phyloP scores from a whole-genome alignment of 495 filamentous ascomycete genomes.

The Xylaria nigripes region DNA sequence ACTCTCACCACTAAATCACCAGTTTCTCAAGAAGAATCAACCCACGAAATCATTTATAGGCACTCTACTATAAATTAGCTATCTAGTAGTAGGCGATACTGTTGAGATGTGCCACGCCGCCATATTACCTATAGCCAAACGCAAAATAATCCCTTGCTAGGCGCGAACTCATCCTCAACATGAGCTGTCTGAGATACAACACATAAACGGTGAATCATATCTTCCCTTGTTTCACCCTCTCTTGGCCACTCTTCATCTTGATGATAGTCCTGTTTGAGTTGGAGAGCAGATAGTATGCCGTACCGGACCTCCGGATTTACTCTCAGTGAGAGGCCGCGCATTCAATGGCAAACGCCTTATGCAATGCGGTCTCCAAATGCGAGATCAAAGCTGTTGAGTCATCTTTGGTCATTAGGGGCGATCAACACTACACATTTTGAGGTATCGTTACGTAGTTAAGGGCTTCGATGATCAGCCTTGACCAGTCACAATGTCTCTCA shows the following conservation, averaged over 20 bases:
- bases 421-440: not conserved
- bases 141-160: not conserved
- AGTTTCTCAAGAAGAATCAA: not conserved
- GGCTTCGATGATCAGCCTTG: not conserved
- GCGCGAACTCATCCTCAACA: not conserved
- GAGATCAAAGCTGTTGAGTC: not conserved
- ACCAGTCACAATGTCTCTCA: not conserved
- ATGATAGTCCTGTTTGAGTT: not conserved
- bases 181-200: not conserved
- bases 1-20: not conserved
- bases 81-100: not conserved
- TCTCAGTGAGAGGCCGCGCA: not conserved
- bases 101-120: not conserved
- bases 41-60: not conserved
- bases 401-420: not conserved
- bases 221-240: not conserved
- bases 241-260: not conserved
- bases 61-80: not conserved
- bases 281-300: not conserved
- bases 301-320: not conserved
- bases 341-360: not conserved
- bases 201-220: not conserved
- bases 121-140: not conserved
- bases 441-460: not conserved
- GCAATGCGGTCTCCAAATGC: not conserved